Evolutionary conservation across 2,329 filamentous ascomycete species (phyloP).

Genomic region (Nothopassalora personata): DNA sequence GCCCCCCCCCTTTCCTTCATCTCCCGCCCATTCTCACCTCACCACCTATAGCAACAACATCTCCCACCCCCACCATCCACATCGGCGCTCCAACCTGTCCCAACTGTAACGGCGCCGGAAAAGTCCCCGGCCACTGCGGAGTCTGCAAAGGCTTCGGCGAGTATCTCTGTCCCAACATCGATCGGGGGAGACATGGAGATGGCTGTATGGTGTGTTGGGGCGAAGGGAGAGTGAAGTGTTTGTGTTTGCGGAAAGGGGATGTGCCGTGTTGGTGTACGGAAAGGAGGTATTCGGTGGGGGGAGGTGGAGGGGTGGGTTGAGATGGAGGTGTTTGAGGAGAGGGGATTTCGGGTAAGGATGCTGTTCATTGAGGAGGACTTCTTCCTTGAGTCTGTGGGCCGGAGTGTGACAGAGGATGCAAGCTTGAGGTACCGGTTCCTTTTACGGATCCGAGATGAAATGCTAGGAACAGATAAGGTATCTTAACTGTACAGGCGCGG

Average conservation of each 20-base stretch:
- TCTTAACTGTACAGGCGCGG: slow-evolving; percentile 1
- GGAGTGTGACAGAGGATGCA: not conserved
- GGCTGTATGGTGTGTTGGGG: not conserved
- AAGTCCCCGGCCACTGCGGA: not conserved
- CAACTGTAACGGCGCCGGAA: not conserved
- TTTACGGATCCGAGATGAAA: not conserved
- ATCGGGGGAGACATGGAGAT: not conserved
- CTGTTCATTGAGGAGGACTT: not conserved
- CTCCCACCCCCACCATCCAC: not conserved
- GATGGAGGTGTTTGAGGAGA: not conserved
- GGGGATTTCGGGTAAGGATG: not conserved
- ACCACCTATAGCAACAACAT: not conserved
- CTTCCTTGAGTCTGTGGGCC: no score
- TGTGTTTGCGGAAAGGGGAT: not conserved
- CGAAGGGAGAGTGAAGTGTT: not conserved
- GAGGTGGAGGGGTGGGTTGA: not conserved
- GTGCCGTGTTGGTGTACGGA: not conserved
- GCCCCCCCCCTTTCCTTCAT: no score
- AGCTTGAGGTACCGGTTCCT: not conserved
- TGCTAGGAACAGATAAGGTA: slow-evolving; percentile 1
- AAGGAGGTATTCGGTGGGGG: not conserved
- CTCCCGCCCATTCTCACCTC: no score
- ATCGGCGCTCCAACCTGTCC: not conserved
- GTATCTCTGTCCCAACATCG: not conserved
- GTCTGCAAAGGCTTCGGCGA: not conserved